These are phyloP conservation scores for Ceratocystis colombiana DNA, from an alignment of 2,329 filamentous ascomycete genomes.

Conservation along the genomic window DNA sequence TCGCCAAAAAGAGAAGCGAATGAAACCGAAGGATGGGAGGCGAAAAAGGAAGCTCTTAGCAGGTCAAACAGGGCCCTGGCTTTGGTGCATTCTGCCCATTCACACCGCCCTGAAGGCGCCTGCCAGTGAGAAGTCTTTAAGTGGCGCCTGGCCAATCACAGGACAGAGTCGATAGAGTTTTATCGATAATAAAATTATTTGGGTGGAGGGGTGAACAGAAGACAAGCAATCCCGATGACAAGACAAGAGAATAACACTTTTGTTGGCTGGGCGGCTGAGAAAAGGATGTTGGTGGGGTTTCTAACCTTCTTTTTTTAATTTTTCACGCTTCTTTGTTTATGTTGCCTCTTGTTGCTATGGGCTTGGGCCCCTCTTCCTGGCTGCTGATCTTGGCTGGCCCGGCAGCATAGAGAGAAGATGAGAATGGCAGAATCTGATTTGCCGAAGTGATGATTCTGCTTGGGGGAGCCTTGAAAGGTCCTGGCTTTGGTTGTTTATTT, in stretches of 20 bases:
- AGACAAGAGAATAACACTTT: neutral
- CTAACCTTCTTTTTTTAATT: conserved; percentile 1
- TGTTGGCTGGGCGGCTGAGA: neutral
- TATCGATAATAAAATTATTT: neutral
- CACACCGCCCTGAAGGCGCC: conserved; percentile 8
- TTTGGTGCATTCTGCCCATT: conserved; percentile 14
- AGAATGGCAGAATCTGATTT: conserved; percentile 13
- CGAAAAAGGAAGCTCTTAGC: neutral
- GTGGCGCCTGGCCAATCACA: conserved; percentile 8
- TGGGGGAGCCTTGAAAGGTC: neutral
- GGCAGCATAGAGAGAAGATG: neutral
- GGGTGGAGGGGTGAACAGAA: neutral
- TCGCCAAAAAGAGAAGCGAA: conserved; percentile 5
- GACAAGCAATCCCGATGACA: neutral
- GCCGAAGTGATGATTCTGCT: neutral
- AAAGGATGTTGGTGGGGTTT: neutral
- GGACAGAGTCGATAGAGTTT: neutral
- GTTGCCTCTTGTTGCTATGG: conserved; percentile 4
- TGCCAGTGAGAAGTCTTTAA: neutral
- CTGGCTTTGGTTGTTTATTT: conserved; percentile 10
- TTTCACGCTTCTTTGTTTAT: conserved; percentile 1
- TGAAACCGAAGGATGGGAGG: neutral
- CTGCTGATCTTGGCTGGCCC: conserved; percentile 2
- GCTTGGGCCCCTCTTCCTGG: neutral
- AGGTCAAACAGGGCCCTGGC: neutral